These are phyloP conservation scores for Beverwykella pulmonaria DNA, from an alignment of 495 filamentous ascomycete genomes.

Conservation along the genomic window DNA sequence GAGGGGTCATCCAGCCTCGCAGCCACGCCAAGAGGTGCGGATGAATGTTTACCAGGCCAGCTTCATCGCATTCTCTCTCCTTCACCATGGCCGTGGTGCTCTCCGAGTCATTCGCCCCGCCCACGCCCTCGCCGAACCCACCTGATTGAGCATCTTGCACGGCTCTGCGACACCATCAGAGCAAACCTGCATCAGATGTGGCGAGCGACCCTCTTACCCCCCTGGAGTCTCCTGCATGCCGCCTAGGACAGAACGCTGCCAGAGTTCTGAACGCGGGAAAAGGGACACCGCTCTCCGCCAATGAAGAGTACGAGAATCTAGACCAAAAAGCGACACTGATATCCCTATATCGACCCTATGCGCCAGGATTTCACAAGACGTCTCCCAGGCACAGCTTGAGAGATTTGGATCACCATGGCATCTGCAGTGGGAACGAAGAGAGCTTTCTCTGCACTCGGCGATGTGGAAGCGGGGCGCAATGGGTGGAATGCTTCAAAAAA, in stretches of 20 bases:
- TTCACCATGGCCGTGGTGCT: neutral
- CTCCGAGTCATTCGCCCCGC: neutral
- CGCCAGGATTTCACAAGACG: neutral
- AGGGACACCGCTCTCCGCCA: neutral
- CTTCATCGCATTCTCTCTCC: neutral
- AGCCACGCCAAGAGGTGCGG: neutral
- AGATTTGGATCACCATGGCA: conserved; percentile 13
- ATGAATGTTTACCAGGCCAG: neutral
- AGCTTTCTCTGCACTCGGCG: conserved; percentile 14
- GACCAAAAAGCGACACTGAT: neutral
- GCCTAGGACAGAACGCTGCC: neutral
- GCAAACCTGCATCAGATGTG: neutral
- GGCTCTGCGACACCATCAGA: neutral
- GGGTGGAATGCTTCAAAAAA: conserved; percentile 4
- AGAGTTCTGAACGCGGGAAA: neutral
- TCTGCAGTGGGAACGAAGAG: conserved; percentile 32
- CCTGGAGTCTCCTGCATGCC: neutral
- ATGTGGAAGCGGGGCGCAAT: neutral
- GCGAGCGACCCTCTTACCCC: neutral
- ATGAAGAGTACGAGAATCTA: neutral
- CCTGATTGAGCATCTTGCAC: neutral
- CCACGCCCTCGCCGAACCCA: neutral
- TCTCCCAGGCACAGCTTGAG: neutral
- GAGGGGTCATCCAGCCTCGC: neutral
- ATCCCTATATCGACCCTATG: neutral